Base-by-base conservation (phyloP, 306 rosid species). In the Glycyrrhiza uralensis region DNA sequence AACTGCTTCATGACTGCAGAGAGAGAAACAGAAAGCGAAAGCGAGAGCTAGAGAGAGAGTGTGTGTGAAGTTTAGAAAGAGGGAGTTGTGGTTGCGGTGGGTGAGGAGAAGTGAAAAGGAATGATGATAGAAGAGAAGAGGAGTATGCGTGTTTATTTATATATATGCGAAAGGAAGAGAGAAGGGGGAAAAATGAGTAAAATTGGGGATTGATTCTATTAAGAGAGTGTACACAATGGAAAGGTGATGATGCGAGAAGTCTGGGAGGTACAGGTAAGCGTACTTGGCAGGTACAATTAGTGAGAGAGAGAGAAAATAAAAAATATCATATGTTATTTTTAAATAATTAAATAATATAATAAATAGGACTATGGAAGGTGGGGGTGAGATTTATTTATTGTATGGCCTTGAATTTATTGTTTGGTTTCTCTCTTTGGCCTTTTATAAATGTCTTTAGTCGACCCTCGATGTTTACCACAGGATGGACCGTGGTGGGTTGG, bases 221-320 rank as follows among this genome's bases (percentile, higher is more conserved):
- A 30, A n/a, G 58, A 54, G 47, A 6, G 81, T 26, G 74, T 74
- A 70, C 38, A 45, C 82, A 82, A 90, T 67, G 84, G 88, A 88
- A 87, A 88, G 96, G 86, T 72, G 57, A 73, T 77, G 96, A 84
- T 74, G 89, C 81, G 84, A 42, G 84, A 80, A 85, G 82, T 65
- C 44, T 65, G 86, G 85, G 88, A 90, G 93, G 97, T 93, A 93
- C 98, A 67, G 91, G 87, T 81, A 78, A 83, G 91, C 91, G 98
- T 93, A 93, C 98, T 90, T 85, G 87, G 82, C 82, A 66, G 96
- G 98, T 93, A 90, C 98, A 89, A 84, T 81, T 59, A 11, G 67
- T 60, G 23, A 57, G 79, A 42, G 63, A 67, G 6, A 65, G 24
- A 54, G 19, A 45, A 0, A 50, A 1, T 11, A 41, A 4, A 23